Base-by-base conservation (phyloP, 140 eudicot genomes). In the Bidens hawaiensis region DNA sequence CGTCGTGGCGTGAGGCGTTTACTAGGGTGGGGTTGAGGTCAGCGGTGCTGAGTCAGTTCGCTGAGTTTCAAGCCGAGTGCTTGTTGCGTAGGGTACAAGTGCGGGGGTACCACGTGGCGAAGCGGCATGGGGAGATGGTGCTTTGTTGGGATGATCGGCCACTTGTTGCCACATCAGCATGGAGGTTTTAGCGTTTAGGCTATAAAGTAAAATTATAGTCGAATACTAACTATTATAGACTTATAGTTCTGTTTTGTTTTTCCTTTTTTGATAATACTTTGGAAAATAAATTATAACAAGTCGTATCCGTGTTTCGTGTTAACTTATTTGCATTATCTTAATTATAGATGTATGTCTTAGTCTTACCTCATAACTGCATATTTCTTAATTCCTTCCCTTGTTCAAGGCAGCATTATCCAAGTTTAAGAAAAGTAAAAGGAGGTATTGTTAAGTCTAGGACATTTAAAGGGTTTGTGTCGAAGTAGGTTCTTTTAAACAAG, bases 91-190 rank as follows among this genome's bases (percentile, higher is more conserved):
- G 88, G 79, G 94, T 80, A 15, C 93, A 83, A 56, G 94, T 85
- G n/a, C 78, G 85, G 65, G 99, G 96, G 15, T 93, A 85, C 94
- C 96, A 85, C 76, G 95, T 93, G 81, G 84, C 76, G 30, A 88
- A 79, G 42, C 80, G 79, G 10, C 94, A 83, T 30, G 96, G 81
- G 17, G 99, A 93, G 94, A 82, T 93, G 97, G 69, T 88, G 97
- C 95, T 93, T 18, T 93, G 96, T 77, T 93, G 99, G 99, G 95
- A 83, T 17, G 95, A 81, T 51, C 75, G 95, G 84, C 84, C 95
- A 38, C 85, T 93, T 0, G 95, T 83, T 53, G 87, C 96, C 83
- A 85, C 97, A 56, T 93, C 99, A 30, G 94, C 95, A 8, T 93
- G 99, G 99, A 83, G 86, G 94, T 77, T 70, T 62, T 93, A 83